Evolutionary conservation across 768 basidiomycete species (phyloP).

Genomic region (Suillus occidentalis): DNA sequence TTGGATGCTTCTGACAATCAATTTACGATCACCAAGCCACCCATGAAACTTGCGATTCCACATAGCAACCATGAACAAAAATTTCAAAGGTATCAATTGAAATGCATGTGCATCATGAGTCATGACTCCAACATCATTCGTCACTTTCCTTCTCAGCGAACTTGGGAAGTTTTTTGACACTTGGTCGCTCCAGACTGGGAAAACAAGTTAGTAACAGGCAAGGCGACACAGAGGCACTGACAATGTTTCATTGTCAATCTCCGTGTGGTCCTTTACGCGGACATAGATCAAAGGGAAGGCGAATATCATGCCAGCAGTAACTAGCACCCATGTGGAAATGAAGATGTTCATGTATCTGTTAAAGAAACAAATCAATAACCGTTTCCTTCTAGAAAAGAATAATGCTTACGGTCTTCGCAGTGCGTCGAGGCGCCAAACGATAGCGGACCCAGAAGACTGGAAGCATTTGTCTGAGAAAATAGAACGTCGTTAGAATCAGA

Average conservation of each 20-base stretch:
- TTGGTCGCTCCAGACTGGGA: background rate
- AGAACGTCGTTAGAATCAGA: conserved; percentile 5
- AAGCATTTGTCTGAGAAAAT: conserved; percentile 56
- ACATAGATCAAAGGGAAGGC: conserved; percentile 69
- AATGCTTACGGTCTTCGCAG: conserved; percentile 48
- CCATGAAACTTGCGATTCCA: background rate
- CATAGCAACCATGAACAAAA: background rate
- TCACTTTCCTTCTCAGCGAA: background rate
- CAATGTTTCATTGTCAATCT: conserved; percentile 52
- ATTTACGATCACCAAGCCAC: background rate
- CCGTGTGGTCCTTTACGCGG: conserved; percentile 57
- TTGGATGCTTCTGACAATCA: background rate
- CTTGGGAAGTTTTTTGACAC: background rate
- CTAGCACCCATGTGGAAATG: conserved; percentile 63
- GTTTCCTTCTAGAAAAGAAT: background rate
- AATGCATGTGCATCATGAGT: background rate
- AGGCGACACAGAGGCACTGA: conserved; percentile 30
- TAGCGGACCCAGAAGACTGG: conserved; percentile 70
- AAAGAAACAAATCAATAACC: background rate
- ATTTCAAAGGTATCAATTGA: background rate
- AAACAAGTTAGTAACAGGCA: background rate
- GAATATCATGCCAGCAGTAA: conserved; percentile 59
- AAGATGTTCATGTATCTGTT: conserved; percentile 62
- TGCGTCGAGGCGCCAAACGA: conserved; percentile 62
- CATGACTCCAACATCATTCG: background rate